Conservation (phyloP, 2,329 filamentous ascomycete species). For the Diplodia scrobiculata region DNA sequence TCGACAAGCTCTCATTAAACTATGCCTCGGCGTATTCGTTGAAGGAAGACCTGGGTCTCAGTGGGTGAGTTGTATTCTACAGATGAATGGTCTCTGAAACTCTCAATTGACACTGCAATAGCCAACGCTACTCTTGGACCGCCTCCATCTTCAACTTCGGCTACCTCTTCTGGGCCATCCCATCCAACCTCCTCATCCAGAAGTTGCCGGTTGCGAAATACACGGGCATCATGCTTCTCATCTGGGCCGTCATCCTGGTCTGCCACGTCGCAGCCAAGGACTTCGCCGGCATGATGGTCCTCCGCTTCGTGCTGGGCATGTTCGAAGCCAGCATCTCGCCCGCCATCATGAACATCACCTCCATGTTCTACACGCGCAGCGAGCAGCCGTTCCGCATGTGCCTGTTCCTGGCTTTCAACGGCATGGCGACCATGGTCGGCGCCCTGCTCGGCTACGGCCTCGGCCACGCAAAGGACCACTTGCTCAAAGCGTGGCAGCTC, state of each 20-base stretch:
- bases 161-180: slow-evolving; percentile 48
- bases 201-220: slow-evolving; percentile 44
- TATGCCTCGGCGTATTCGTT: slow-evolving; percentile 46
- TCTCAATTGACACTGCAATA: slow-evolving; percentile 25
- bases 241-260: slow-evolving; percentile 52
- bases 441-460: slow-evolving; percentile 43
- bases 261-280: slow-evolving; percentile 46
- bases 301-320: slow-evolving; percentile 44
- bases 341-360: slow-evolving; percentile 45
- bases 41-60: slow-evolving; percentile 39
- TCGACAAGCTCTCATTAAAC: slow-evolving; percentile 49
- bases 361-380: slow-evolving; percentile 43
- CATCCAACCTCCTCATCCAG: slow-evolving; percentile 46
- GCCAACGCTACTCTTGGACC: slow-evolving; percentile 47
- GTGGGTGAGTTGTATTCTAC: not conserved
- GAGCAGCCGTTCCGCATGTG: slow-evolving; percentile 52
- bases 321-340: slow-evolving; percentile 43
- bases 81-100: not conserved
- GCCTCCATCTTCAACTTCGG: slow-evolving; percentile 51
- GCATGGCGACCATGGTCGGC: slow-evolving; percentile 45
- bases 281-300: slow-evolving; percentile 42
- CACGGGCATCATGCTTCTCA: slow-evolving; percentile 43
- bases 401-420: slow-evolving; percentile 48
- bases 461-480: slow-evolving; percentile 37
- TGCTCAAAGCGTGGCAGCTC: slow-evolving; percentile 42